phyloP scores from a whole-genome alignment of 495 filamentous ascomycete genomes.

The Penicillium verhagenii region DNA sequence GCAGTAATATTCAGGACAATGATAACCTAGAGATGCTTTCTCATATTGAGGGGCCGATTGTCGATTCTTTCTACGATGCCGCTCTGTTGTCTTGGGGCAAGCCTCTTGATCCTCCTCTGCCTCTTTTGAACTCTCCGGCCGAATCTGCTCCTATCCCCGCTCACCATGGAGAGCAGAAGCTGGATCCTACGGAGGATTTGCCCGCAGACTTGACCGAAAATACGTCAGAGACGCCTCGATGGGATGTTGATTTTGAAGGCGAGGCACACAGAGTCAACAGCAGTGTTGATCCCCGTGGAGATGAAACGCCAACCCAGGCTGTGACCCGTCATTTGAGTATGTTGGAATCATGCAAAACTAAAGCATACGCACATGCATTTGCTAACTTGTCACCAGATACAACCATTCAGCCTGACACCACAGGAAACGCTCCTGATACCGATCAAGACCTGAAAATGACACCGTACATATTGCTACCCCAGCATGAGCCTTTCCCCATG shows the following conservation, averaged over 20 bases:
- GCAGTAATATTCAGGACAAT: slow-evolving; percentile 78
- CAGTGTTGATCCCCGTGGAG: slow-evolving; percentile 42
- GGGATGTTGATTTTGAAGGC: slow-evolving; percentile 55
- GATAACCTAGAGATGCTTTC: slow-evolving; percentile 79
- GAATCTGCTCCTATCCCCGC: slow-evolving; percentile 30
- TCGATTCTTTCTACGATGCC: slow-evolving; percentile 71
- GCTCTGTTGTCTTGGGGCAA: slow-evolving; percentile 71
- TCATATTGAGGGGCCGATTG: slow-evolving; percentile 74
- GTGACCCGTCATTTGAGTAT: slow-evolving; percentile 62
- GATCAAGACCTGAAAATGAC: slow-evolving; percentile 54
- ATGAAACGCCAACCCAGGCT: slow-evolving; percentile 54
- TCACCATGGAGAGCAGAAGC: slow-evolving; percentile 2
- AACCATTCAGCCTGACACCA: slow-evolving; percentile 51
- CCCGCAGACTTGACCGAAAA: slow-evolving; percentile 51
- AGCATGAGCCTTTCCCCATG: slow-evolving; percentile 62
- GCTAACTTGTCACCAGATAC: slow-evolving; percentile 40
- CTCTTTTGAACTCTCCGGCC: slow-evolving; percentile 53
- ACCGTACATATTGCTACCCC: slow-evolving; percentile 57
- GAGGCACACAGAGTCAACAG: slow-evolving; percentile 62
- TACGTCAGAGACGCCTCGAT: slow-evolving; percentile 57
- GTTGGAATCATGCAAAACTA: neutral
- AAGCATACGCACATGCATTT: neutral
- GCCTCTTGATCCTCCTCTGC: slow-evolving; percentile 59
- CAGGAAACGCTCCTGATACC: slow-evolving; percentile 52
- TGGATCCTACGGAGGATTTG: slow-evolving; percentile 12